Conservation (phyloP, 768 basidiomycete species). For the Suillus subaureus region DNA sequence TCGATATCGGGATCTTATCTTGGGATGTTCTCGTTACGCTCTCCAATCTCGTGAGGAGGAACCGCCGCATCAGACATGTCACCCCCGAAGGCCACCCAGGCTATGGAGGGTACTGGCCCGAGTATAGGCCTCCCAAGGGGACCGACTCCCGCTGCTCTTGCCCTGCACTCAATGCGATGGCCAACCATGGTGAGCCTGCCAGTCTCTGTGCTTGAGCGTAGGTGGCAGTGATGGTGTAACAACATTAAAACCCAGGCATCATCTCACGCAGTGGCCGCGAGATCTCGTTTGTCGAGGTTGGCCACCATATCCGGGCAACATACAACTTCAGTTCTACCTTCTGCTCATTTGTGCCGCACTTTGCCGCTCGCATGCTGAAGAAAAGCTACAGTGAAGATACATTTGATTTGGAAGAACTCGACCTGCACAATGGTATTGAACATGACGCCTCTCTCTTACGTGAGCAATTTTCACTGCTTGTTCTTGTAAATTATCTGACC, state of each 20-base stretch:
- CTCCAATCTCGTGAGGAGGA: conserved; percentile 53
- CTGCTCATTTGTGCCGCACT: conserved; percentile 66
- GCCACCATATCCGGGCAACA: conserved; percentile 45
- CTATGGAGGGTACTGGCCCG: conserved; percentile 68
- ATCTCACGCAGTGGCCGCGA: conserved; percentile 65
- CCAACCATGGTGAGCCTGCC: conserved; percentile 67
- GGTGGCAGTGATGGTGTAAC: background rate
- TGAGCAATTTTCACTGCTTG: conserved; percentile 15
- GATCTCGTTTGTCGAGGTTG: conserved; percentile 60
- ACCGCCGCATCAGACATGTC: conserved; percentile 49
- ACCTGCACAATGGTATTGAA: conserved; percentile 64
- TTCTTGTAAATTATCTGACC: background rate
- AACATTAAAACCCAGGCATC: conserved; percentile 31
- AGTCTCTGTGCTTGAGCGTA: background rate
- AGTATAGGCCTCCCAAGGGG: conserved; percentile 55
- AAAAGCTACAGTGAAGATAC: conserved; percentile 57
- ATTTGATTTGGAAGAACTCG: conserved; percentile 68
- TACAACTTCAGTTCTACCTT: conserved; percentile 76
- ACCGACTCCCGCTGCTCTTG: conserved; percentile 75
- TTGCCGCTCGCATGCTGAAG: conserved; percentile 57
- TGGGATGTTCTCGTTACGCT: conserved; percentile 59
- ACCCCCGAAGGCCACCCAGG: conserved; percentile 58
- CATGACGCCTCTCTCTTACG: conserved; percentile 37
- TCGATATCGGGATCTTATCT: conserved; percentile 33
- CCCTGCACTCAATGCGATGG: conserved; percentile 78